Percentiles rank a stretch among this genome's conserved stretches.
These are phyloP conservation scores for Aspergillus japonicus DNA, from an alignment of 2,329 filamentous ascomycete genomes.

Conservation along the genomic window DNA sequence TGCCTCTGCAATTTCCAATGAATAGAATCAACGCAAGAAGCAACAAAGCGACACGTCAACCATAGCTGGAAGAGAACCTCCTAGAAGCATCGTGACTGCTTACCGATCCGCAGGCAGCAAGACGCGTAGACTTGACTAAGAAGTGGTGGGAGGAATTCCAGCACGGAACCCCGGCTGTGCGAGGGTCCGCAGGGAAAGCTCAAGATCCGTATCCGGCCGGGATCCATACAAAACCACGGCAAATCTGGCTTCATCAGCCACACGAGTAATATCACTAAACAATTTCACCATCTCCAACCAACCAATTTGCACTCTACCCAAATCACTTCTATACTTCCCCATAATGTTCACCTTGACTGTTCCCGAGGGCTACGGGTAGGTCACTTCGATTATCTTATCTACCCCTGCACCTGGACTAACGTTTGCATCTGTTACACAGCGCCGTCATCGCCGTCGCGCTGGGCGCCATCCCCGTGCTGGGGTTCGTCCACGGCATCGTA, in stretches of 20 bases:
- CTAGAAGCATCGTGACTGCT: not conserved
- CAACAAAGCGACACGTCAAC: not conserved
- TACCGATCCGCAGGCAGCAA: not conserved
- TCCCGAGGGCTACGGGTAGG: conserved; percentile 51
- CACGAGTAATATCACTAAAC: not conserved
- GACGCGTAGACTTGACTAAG: not conserved
- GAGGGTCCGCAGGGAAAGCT: not conserved
- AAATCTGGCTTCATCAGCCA: not conserved
- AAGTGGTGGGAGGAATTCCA: not conserved
- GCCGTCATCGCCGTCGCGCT: conserved; percentile 56
- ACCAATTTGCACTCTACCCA: not conserved
- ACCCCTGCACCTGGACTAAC: not conserved
- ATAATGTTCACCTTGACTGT: conserved; percentile 45
- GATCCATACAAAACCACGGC: not conserved
- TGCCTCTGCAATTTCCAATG: not conserved
- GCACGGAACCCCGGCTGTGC: not conserved
- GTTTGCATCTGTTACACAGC: conserved; percentile 35
- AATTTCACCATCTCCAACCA: not conserved
- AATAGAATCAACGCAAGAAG: not conserved
- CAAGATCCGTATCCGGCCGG: not conserved
- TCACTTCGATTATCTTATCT: not conserved
- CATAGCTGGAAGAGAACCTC: not conserved
- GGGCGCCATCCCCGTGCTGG: conserved; percentile 54
- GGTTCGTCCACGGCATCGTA: conserved; percentile 51
- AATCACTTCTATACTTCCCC: conserved; percentile 2